Conservation (phyloP, 164 flowering plant species). For the Magnolia changhungtana region DNA sequence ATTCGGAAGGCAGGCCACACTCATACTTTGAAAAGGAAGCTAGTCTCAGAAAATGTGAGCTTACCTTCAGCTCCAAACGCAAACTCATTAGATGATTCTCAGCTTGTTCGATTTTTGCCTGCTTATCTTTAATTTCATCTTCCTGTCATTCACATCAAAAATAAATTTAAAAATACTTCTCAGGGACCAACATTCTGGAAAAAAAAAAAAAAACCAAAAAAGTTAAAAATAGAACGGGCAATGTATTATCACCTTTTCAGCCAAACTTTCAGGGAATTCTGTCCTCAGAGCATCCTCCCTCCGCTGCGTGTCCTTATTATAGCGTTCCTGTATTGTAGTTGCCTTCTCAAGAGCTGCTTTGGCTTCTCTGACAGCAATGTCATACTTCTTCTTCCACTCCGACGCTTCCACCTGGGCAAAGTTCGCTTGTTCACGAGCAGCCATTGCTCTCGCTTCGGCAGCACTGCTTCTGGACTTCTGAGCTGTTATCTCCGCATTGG, state of each 20-base stretch:
- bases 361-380: conserved; percentile 77
- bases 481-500: conserved; percentile 58
- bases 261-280: conserved; percentile 54
- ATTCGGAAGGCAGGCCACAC: no score
- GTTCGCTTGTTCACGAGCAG: conserved; percentile 78
- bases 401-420: conserved; percentile 92
- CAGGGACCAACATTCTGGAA: neutral
- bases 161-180: neutral
- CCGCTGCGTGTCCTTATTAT: conserved; percentile 56
- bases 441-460: conserved; percentile 90
- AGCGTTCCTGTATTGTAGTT: conserved; percentile 68
- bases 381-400: conserved; percentile 91
- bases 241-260: conserved; percentile 57
- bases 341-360: conserved; percentile 94
- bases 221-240: neutral
- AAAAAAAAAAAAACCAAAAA: no score
- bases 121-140: conserved; percentile 68
- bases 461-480: conserved; percentile 72
- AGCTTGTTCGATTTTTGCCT: conserved; percentile 62
- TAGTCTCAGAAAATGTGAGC: conserved; percentile 3
- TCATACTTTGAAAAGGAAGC: neutral
- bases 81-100: conserved; percentile 81
- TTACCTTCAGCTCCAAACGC: conserved; percentile 73
- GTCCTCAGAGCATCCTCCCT: conserved; percentile 83
- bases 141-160: conserved; percentile 47